These are phyloP conservation scores for Coemansia sp. DNA, from an alignment of 192 early-diverging fungal genomes.

Conservation along the genomic window DNA sequence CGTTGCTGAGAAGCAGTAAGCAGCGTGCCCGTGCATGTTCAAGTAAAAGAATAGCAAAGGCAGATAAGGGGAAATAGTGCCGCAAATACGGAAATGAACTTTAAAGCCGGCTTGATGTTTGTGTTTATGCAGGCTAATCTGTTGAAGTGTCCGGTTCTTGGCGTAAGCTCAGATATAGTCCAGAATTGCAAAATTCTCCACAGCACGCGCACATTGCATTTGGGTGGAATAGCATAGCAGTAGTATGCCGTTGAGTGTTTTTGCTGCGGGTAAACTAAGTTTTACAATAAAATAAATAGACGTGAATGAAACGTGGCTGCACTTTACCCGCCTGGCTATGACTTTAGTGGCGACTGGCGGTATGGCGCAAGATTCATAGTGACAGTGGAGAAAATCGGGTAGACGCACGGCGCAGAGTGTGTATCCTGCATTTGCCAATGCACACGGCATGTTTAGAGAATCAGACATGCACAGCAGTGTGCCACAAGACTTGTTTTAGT, in stretches of 20 bases:
- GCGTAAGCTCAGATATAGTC: no score
- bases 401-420: not conserved
- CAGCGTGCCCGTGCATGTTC: not conserved
- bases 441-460: not conserved
- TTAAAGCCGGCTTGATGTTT: not conserved
- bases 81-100: no score
- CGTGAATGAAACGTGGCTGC: conserved; percentile 5
- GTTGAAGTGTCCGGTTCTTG: not conserved
- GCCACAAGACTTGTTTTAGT: conserved; percentile 1
- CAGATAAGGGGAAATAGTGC: no score
- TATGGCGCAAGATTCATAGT: conserved; percentile 1
- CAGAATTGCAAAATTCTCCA: not conserved
- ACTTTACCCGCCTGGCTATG: not conserved
- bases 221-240: not conserved
- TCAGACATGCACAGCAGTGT: not conserved
- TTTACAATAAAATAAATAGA: not conserved
- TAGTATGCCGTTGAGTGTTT: not conserved
- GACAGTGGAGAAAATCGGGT: not conserved
- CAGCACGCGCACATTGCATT: not conserved
- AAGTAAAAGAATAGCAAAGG: no score
- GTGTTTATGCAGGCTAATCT: not conserved
- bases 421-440: conserved; percentile 8
- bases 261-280: not conserved
- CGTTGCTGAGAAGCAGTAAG: not conserved
- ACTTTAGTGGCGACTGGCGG: not conserved